Percentiles rank a stretch among this genome's conserved stretches.
phyloP scores from a whole-genome alignment of 2,329 filamentous ascomycete genomes.

The Sporothrix schenckii region DNA sequence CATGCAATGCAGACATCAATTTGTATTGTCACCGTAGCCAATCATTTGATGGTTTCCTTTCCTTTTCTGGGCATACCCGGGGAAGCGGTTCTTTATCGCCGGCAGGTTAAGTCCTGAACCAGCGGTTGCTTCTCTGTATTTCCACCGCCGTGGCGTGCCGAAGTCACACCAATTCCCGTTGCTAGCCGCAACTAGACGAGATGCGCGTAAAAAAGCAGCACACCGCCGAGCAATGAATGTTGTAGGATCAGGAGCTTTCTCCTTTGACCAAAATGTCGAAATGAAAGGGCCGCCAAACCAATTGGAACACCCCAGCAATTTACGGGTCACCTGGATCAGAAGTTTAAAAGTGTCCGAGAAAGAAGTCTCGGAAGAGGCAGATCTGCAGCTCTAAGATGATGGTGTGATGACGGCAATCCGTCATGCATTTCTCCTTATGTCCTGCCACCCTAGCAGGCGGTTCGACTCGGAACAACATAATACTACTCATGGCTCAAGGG shows the following conservation, averaged over 20 bases:
- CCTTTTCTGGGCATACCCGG: neutral
- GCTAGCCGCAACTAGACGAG: constrained; percentile 23
- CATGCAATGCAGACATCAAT: neutral
- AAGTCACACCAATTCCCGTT: neutral
- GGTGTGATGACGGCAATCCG: neutral
- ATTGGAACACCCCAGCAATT: neutral
- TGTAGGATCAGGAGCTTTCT: neutral
- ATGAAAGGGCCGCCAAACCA: neutral
- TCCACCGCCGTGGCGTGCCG: constrained; percentile 11
- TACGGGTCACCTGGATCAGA: neutral
- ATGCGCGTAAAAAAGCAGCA: neutral
- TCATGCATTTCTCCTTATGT: neutral
- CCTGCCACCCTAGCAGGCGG: neutral
- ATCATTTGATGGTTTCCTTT: neutral
- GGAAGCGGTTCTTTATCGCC: neutral
- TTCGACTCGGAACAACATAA: constrained; percentile 4
- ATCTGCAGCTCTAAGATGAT: neutral
- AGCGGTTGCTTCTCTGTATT: neutral
- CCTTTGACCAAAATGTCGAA: neutral
- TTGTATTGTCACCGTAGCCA: neutral
- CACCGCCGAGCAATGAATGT: neutral
- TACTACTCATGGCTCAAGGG: neutral
- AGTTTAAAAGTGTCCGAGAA: neutral
- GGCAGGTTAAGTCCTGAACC: neutral
- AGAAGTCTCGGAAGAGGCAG: neutral